These are phyloP conservation scores for Rutidosis leptorrhynchoides DNA, from an alignment of 129 eudicot genomes.

Conservation along the genomic window DNA sequence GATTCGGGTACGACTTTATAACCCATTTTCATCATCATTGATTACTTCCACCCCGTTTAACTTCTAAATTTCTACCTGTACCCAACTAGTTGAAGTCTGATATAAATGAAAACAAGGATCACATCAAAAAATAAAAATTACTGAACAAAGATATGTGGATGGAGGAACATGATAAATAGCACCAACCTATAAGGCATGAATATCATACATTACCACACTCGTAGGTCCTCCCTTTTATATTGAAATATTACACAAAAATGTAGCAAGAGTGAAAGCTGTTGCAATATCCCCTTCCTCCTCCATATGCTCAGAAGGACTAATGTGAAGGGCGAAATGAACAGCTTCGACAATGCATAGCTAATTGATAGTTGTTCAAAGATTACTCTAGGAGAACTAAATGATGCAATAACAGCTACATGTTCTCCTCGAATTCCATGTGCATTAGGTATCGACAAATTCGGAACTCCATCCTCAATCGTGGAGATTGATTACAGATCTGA, in stretches of 20 bases:
- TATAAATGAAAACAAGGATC: constrained; percentile 6
- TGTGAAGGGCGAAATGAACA: too few species aligned
- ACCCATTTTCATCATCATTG: too few species aligned
- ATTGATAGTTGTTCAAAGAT: constrained; percentile 92
- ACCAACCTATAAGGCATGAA: constrained; percentile 91
- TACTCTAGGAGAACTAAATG: constrained; percentile 90
- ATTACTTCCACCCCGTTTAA: too few species aligned
- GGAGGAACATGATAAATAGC: background rate
- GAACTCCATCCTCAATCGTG: constrained; percentile 98
- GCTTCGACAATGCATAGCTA: constrained; percentile 87
- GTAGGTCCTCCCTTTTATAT: constrained; percentile 97
- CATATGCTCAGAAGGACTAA: constrained; percentile 96
- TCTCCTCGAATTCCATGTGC: too few species aligned
- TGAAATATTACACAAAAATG: constrained; percentile 83
- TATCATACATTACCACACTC: constrained; percentile 84
- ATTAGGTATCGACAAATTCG: constrained; percentile 84
- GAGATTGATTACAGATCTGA: too few species aligned
- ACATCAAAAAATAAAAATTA: background rate
- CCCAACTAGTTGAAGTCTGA: too few species aligned
- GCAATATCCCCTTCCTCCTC: constrained; percentile 99
- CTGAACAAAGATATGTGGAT: background rate
- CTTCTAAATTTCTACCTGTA: too few species aligned
- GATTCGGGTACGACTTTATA: too few species aligned
- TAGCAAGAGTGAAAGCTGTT: constrained; percentile 94
- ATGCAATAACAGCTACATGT: constrained; percentile 93